Evolutionary conservation across 176 grass and related monocot species (phyloP).

Genomic region (Urochloa ruziziensis): DNA sequence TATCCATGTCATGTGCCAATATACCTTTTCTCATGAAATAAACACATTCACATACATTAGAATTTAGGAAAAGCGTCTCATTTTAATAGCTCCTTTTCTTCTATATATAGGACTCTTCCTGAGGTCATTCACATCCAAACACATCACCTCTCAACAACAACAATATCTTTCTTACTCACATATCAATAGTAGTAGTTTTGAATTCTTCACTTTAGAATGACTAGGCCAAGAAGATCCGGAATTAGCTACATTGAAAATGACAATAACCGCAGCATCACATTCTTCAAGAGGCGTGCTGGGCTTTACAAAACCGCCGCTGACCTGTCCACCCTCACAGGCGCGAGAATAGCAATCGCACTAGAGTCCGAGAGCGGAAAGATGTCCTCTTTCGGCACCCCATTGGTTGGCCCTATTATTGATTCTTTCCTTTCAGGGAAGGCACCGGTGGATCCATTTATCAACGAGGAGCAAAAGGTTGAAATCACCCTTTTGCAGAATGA

Average conservation of each 20-base stretch:
- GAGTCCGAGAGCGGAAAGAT: background rate
- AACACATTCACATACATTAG: background rate
- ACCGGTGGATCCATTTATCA: background rate
- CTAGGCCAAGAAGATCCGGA: background rate
- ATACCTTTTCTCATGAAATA: background rate
- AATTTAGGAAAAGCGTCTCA: background rate
- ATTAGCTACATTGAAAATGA: background rate
- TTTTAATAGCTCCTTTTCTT: background rate
- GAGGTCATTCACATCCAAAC: background rate
- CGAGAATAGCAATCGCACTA: background rate
- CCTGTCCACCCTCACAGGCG: background rate
- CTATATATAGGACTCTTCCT: background rate
- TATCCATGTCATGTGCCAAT: background rate
- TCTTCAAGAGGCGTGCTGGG: background rate
- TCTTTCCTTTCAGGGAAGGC: background rate
- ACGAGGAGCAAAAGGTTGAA: background rate
- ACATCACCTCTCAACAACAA: background rate
- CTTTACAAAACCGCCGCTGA: background rate
- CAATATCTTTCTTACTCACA: background rate
- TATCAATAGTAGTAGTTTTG: background rate
- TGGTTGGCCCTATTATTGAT: background rate
- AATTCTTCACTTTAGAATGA: background rate
- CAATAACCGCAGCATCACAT: background rate
- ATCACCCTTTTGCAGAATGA: background rate
- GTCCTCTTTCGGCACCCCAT: constrained; percentile 18